phyloP scores from a whole-genome alignment of 2,329 filamentous ascomycete species.

The Alternaria conjuncta region DNA sequence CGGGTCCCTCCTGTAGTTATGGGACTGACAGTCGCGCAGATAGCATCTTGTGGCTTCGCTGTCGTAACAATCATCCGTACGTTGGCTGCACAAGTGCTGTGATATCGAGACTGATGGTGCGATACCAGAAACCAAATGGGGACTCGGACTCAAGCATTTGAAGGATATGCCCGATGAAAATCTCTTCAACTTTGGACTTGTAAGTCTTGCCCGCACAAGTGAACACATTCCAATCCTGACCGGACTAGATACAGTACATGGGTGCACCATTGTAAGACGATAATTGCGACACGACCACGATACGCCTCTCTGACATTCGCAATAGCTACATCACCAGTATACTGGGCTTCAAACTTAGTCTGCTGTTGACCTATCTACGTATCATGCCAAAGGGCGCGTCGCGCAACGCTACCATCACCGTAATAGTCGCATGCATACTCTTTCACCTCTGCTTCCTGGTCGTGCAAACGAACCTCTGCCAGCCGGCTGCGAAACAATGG shows the following conservation, averaged over 20 bases:
- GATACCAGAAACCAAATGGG: slow-evolving; percentile 18
- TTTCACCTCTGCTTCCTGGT: slow-evolving; percentile 21
- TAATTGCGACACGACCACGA: neutral
- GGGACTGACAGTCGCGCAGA: neutral
- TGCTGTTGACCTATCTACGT: slow-evolving; percentile 19
- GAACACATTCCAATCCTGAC: neutral
- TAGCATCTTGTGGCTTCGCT: slow-evolving; percentile 20
- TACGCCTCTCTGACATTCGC: neutral
- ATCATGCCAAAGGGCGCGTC: slow-evolving; percentile 23
- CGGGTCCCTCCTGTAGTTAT: neutral
- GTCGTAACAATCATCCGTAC: slow-evolving; percentile 18
- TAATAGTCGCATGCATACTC: slow-evolving; percentile 16
- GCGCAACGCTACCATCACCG: slow-evolving; percentile 10
- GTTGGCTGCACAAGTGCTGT: neutral
- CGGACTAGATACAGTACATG: slow-evolving; percentile 20
- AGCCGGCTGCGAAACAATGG: slow-evolving; percentile 23
- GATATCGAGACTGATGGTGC: neutral
- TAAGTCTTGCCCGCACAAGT: neutral
- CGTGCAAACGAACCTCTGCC: slow-evolving; percentile 20
- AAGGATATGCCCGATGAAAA: slow-evolving; percentile 18
- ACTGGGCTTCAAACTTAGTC: slow-evolving; percentile 22
- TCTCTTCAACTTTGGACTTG: slow-evolving; percentile 21
- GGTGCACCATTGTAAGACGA: slow-evolving; percentile 22
- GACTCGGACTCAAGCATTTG: slow-evolving; percentile 14
- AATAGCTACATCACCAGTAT: slow-evolving; percentile 23